A percentile compares a stretch with the other conserved stretches of the same genome.
phyloP scores from a whole-genome alignment of 371 early-diverging fungal genomes.

The Zychaea mexicana region DNA sequence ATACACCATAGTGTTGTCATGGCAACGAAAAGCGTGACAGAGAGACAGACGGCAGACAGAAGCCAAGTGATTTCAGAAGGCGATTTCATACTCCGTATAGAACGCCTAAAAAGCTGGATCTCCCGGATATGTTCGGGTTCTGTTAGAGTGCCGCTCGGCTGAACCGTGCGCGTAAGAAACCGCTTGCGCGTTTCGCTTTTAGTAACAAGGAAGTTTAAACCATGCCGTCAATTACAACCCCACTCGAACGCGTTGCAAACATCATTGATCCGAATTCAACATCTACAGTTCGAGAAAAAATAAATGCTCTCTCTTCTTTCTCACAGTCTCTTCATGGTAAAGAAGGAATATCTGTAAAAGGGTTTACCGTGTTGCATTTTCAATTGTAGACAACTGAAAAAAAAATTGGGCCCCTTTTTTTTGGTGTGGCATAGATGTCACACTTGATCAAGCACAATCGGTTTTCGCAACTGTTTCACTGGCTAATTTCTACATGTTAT shows the following conservation, averaged over 20 bases:
- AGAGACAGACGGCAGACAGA: too few species aligned
- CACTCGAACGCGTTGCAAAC: constrained; percentile 29
- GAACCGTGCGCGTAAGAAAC: too few species aligned
- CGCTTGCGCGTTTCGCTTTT: not conserved
- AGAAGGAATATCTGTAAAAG: not conserved
- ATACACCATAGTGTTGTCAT: too few species aligned
- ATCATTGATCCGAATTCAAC: constrained; percentile 22
- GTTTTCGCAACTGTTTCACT: constrained; percentile 28
- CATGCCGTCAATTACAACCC: constrained; percentile 27
- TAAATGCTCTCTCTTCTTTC: constrained; percentile 28
- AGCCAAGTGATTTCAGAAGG: too few species aligned
- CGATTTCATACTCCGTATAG: too few species aligned
- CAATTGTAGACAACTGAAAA: not conserved
- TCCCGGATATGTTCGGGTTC: too few species aligned
- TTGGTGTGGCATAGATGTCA: not conserved
- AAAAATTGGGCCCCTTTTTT: constrained; percentile 18
- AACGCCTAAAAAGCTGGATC: too few species aligned
- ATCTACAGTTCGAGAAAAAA: constrained; percentile 25
- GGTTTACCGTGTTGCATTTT: not conserved
- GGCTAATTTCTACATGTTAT: constrained; percentile 28
- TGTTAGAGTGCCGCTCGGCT: too few species aligned
- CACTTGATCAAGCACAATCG: constrained; percentile 24
- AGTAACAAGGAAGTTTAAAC: not conserved
- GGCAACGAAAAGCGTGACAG: too few species aligned
- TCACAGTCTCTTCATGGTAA: constrained; percentile 33